A percentile compares a stretch with the other conserved stretches of the same genome.
Evolutionary conservation across 305 asterid species (phyloP).

Genomic region (Rubia tinctorum): DNA sequence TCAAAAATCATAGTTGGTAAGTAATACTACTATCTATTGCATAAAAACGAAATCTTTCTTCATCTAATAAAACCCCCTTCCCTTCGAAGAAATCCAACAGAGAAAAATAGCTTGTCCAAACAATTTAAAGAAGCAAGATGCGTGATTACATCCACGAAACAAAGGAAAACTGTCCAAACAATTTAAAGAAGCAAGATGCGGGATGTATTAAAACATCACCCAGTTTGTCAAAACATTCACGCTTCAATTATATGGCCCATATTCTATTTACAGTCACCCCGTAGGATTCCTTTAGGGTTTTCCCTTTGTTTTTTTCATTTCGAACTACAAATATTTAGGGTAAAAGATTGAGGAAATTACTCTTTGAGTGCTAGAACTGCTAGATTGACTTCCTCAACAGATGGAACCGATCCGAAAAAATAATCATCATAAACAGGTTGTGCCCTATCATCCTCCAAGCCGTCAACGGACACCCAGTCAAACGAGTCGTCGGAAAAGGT

Average conservation of each 20-base stretch:
- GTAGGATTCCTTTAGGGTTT: background rate
- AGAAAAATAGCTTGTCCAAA: background rate
- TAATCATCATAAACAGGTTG: constrained; percentile 31
- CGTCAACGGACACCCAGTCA: constrained; percentile 63
- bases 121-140: background rate
- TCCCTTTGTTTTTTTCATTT: no score
- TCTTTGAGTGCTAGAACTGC: constrained; percentile 71
- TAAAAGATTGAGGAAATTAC: constrained; percentile 29
- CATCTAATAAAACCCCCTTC: background rate
- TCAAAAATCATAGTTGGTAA: background rate
- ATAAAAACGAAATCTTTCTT: background rate
- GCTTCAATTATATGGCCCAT: background rate
- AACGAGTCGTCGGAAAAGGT: constrained; percentile 31
- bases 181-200: background rate
- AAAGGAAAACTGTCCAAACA: background rate
- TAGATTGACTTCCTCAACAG: constrained; percentile 52
- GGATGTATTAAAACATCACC: background rate
- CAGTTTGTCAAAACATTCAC: background rate
- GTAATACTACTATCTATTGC: background rate
- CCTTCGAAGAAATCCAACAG: background rate
- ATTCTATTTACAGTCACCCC: background rate
- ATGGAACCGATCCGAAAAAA: constrained; percentile 61
- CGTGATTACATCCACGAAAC: background rate
- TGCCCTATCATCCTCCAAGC: constrained; percentile 24
- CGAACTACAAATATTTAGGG: background rate